Evolutionary conservation across 345 rosid species (phyloP), one percentile per base, ranked within the genome.

Genomic region (Heritiera littoralis): DNA sequence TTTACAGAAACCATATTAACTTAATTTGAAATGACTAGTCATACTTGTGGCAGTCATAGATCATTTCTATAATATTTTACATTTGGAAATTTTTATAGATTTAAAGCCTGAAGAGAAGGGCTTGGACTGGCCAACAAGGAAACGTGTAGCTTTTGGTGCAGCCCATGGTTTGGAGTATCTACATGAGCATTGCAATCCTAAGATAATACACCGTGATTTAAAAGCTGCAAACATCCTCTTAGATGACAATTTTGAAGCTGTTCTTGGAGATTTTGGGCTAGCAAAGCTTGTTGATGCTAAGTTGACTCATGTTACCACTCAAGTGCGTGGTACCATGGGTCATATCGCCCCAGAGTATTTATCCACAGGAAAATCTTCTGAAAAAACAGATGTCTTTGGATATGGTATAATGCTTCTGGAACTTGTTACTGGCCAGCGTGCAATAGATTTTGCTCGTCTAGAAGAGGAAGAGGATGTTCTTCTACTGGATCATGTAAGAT

Each of bases 401-500:
- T 95, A 90, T 49, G 98, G 98, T 46, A 86, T 93, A 79, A 92
- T 92, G 6, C 95, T 95, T 84, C 94, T 93, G 58, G 98, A 95
- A 80, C 94, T 95, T 12, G 90, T 95, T 60, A 92, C 97, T 2
- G 97, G 98, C 76, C 95, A 95, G 81, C 97, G 98, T 1, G 97
- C 98, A 28, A 87, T 93, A 6, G 98, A 95, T 73, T 92, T 92
- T 45, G 84, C 92, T 51, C 95, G 97, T 49, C 89, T 95, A 11
- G 98, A 90, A 83, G 98, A 92, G 73, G 98, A 95, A 78, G 98
- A 93, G 83, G 94, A 95, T 70, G 89, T 95, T 86, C 94, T 95
- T 78, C 88, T 93, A 82, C 92, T 90, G 54, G 98, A 95, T 84
- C 95, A 92, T 74, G 98, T 93, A 87, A 91, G 97, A 38, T 73